phyloP scores from a whole-genome alignment of 345 rosid species.

The Adansonia digitata region DNA sequence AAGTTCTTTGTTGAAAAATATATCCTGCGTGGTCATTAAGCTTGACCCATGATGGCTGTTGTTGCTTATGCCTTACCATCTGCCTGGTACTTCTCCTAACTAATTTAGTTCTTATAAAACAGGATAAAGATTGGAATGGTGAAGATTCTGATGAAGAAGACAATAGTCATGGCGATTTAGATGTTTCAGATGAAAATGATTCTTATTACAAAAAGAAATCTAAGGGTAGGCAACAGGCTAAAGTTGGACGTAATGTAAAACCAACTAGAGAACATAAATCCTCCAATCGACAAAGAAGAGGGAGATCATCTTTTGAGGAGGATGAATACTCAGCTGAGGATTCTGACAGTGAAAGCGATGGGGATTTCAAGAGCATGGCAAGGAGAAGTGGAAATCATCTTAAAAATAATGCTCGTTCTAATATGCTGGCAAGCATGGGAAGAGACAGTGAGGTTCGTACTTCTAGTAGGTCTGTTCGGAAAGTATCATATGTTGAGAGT shows the following conservation, averaged over 20 bases:
- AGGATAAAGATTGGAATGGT: conserved; percentile 76
- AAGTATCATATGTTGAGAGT: conserved; percentile 98
- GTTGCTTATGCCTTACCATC: neutral
- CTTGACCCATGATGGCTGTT: neutral
- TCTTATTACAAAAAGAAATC: conserved; percentile 54
- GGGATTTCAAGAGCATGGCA: conserved; percentile 49
- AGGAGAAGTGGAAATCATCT: conserved; percentile 59
- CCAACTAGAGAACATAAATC: conserved; percentile 47
- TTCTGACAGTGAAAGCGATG: conserved; percentile 56
- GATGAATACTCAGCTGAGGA: conserved; percentile 67
- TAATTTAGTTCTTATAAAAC: conserved; percentile 7
- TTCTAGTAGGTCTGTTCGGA: conserved; percentile 81
- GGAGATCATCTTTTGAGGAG: conserved; percentile 60
- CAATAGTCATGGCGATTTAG: conserved; percentile 58
- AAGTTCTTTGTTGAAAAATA: neutral
- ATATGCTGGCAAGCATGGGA: conserved; percentile 31
- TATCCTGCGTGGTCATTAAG: neutral
- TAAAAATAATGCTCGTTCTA: conserved; percentile 51
- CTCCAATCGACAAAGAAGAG: conserved; percentile 49
- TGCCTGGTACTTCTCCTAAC: neutral
- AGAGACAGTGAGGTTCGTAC: conserved; percentile 77
- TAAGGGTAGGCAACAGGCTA: conserved; percentile 51
- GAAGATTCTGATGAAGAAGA: conserved; percentile 69
- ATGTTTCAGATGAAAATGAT: conserved; percentile 67
- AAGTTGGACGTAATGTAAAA: conserved; percentile 48